Conservation (phyloP, 208 protist species). For the Naegleria fowleri region DNA sequence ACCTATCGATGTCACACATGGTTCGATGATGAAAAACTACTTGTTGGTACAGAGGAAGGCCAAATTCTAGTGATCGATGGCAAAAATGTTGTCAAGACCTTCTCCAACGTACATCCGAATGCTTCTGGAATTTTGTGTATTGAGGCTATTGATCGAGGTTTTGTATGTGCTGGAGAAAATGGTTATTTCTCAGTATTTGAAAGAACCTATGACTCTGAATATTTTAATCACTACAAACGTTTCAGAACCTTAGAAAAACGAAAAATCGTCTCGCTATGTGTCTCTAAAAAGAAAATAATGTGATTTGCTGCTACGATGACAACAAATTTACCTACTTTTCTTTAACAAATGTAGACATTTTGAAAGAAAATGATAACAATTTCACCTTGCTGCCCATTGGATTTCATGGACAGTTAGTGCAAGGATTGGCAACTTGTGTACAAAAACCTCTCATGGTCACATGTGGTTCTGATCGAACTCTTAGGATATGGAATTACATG, state of each 20-base stretch:
- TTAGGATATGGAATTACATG: conserved; percentile 45
- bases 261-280: conserved; percentile 1
- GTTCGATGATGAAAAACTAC: conserved; percentile 42
- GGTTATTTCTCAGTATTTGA: conserved; percentile 39
- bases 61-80: conserved; percentile 35
- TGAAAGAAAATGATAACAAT: conserved; percentile 32
- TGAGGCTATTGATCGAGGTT: conserved; percentile 30
- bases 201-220: conserved; percentile 39
- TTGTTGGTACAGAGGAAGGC: conserved; percentile 43
- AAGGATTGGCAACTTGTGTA: conserved; percentile 39
- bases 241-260: conserved; percentile 17
- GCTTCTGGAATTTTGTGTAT: conserved; percentile 21
- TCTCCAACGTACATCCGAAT: conserved; percentile 29
- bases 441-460: conserved; percentile 42
- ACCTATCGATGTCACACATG: conserved; percentile 41
- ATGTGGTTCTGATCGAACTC: conserved; percentile 27
- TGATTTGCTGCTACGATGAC: conserved; percentile 36
- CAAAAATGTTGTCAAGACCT: conserved; percentile 35
- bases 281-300: conserved; percentile 37
- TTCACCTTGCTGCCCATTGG: conserved; percentile 37
- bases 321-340: conserved; percentile 35
- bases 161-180: conserved; percentile 39
- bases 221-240: conserved; percentile 40
- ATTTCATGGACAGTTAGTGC: conserved; percentile 41
- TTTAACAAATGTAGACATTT: conserved; percentile 36